Base-by-base conservation (phyloP, 192 early-diverging fungal genomes). In the Umbelopsis vinacea region DNA sequence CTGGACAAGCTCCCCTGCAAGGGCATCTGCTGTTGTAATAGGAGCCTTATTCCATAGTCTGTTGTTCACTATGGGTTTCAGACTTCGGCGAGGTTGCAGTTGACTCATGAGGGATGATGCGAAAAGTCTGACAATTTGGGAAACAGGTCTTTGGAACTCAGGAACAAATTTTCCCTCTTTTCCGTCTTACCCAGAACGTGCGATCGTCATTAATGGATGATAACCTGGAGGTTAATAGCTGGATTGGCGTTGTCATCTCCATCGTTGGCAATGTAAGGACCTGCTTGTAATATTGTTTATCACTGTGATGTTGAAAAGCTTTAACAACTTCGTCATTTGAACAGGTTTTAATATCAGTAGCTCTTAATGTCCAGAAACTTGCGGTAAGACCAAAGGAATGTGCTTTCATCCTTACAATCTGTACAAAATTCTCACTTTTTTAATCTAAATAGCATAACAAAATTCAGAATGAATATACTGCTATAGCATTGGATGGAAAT, bases 361-460 rank as follows among this genome's bases (percentile, higher is more conserved):
- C 89, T 0, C 81, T 92, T 55, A 92, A 92, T 70, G 67, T 92
- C 22, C 90, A 92, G 79, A 92, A 92, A 57, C 77, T 83, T 24
- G 89, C 88, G 10, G 73, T 74, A 69, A 74, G 73, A 9, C 19
- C 3, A 33, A 73, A 23, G 26, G 46, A 15, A 21, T 26, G 19
- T 7, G 40, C 40, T 11, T 43, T 43, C 40, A 43, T 52, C 0
- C 4, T 48, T 21, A 26, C 14, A 29, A 38, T 21, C 21, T 26
- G 22, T 53, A 23, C 29, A 33, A 37, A 14, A 46, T 33, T 37
- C 66, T 19, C 7, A 46, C 66, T 50, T 12, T 9, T 46, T 26
- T 21, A 35, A 37, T 50, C 26, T 47, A 22, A 43, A 54, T 67
- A 74, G 73, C 73, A 74, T 40, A 74, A 74, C 29, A 37, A 37